These are phyloP conservation scores for Rhodotorula paludigena DNA, from an alignment of 768 basidiomycete species.

Conservation along the genomic window DNA sequence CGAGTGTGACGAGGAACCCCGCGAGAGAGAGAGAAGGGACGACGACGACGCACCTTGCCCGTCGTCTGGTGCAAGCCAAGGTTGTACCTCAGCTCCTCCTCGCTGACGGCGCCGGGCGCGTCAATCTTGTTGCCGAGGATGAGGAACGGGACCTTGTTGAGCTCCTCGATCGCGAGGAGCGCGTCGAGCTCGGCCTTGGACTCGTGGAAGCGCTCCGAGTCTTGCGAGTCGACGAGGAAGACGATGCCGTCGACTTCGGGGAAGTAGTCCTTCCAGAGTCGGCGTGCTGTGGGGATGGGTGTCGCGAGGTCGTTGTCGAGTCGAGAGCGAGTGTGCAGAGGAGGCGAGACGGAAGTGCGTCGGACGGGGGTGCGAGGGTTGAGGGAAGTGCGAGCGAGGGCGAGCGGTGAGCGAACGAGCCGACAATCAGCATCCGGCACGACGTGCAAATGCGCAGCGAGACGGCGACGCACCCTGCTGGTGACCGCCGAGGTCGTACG, in stretches of 20 bases:
- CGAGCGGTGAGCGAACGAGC: too few species aligned
- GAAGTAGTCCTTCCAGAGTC: slow-evolving; percentile 99
- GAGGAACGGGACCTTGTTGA: slow-evolving; percentile 94
- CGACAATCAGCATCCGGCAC: too few species aligned
- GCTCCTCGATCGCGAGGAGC: slow-evolving; percentile 88
- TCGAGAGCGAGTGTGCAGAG: too few species aligned
- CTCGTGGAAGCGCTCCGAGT: slow-evolving; percentile 92
- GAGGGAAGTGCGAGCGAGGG: too few species aligned
- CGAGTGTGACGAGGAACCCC: neutral
- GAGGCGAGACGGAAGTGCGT: too few species aligned
- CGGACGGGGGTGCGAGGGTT: too few species aligned
- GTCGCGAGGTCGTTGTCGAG: slow-evolving; percentile 8
- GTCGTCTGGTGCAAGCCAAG: slow-evolving; percentile 98
- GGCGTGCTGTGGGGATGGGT: slow-evolving; percentile 67
- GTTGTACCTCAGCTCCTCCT: slow-evolving; percentile 92
- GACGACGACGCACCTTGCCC: slow-evolving; percentile 68
- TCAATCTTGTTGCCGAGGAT: slow-evolving; percentile 99
- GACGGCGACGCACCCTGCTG: slow-evolving; percentile 65
- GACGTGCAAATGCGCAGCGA: too few species aligned
- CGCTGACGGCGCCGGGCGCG: slow-evolving; percentile 92
- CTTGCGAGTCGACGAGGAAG: slow-evolving; percentile 95
- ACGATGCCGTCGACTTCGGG: slow-evolving; percentile 98
- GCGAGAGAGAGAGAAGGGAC: neutral
- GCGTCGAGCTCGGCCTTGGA: slow-evolving; percentile 96
- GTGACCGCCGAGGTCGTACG: slow-evolving; percentile 96